phyloP scores from a whole-genome alignment of 2,329 filamentous ascomycete genomes.

The Cladobotryum mycophilum region DNA sequence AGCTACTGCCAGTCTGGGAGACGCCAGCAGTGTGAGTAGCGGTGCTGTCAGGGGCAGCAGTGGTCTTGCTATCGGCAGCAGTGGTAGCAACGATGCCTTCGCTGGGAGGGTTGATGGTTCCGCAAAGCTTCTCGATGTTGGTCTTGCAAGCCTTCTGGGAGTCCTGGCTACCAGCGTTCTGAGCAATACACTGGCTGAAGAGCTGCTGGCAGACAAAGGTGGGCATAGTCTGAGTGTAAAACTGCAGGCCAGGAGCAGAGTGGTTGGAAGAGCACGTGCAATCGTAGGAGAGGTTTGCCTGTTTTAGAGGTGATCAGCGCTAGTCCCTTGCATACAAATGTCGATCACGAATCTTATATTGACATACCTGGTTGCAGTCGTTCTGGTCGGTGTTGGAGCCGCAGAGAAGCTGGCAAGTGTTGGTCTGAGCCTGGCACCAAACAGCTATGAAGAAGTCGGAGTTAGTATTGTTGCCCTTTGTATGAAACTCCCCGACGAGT shows the following conservation, averaged over 20 bases:
- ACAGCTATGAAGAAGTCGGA: slow-evolving; percentile 27
- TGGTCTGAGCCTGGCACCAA: slow-evolving; percentile 47
- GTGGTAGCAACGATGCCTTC: slow-evolving; percentile 18
- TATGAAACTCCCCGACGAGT: not conserved
- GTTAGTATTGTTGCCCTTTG: not conserved
- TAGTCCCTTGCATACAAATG: slow-evolving; percentile 2
- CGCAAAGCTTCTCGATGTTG: slow-evolving; percentile 44
- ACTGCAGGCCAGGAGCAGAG: slow-evolving; percentile 44
- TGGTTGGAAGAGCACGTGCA: slow-evolving; percentile 45
- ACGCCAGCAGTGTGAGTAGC: slow-evolving; percentile 17
- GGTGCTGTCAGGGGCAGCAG: slow-evolving; percentile 23
- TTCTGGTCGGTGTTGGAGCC: slow-evolving; percentile 31
- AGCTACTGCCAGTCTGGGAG: slow-evolving; percentile 19
- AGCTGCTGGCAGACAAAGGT: slow-evolving; percentile 47
- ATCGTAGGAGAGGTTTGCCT: slow-evolving; percentile 39
- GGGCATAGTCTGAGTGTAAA: slow-evolving; percentile 47
- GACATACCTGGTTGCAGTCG: slow-evolving; percentile 41
- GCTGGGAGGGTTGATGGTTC: slow-evolving; percentile 29
- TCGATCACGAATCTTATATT: not conserved
- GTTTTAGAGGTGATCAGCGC: slow-evolving; percentile 10
- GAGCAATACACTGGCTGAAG: slow-evolving; percentile 40
- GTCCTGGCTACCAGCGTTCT: slow-evolving; percentile 34
- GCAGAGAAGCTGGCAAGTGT: slow-evolving; percentile 47
- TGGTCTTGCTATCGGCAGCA: slow-evolving; percentile 18
- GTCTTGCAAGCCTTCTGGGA: slow-evolving; percentile 44